Base-by-base conservation (phyloP, 2,329 filamentous ascomycete species). In the Alternaria dauci region DNA sequence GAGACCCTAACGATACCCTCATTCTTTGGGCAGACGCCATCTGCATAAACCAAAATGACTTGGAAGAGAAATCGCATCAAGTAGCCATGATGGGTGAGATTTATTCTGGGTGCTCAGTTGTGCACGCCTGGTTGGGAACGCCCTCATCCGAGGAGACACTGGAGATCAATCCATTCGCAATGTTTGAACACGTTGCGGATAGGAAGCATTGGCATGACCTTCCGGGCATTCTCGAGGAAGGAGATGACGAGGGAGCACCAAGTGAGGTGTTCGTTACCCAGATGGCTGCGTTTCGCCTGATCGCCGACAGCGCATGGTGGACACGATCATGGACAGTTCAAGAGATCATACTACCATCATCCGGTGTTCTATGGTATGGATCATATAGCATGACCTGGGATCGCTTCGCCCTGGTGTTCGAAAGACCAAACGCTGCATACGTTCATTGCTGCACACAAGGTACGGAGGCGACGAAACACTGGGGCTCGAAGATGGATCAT, bases 311-410 rank as follows among this genome's bases (percentile, higher is more conserved):
- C 23, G 14, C 26, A 18, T 54, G 52, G 52, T 54, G 52, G 52
- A 34, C 39, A 11, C n/a, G 52, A 30, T n/a, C 42, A 12, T 54
- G 52, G 52, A 54, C 52, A 6, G 39, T 54, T 11, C 52, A 54
- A 54, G 52, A 54, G 16, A 39, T 44, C 12, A 44, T 54, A 4
- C 26, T 54, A 23, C 52, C 52, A 11, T 26, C 20, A 32, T 28
- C 39, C n/a, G 32, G 26, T 34, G 25, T 44, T 14, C 4, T 54
- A 7, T 43, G 39, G 42, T 54, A 34, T 28, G 52, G 42, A 8
- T 23, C 28, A 16, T 32, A 32, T 20, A 44, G 26, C n/a, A 32
- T 39, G 23, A 43, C 26, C 38, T 54, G 52, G 39, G 26, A 23
- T 26, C n/a, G 52, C 18, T 44, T 41, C 26, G 7, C 41, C 16